Evolutionary conservation across 768 basidiomycete genomes (phyloP).

Genomic region (Psilocybe tampanensis): DNA sequence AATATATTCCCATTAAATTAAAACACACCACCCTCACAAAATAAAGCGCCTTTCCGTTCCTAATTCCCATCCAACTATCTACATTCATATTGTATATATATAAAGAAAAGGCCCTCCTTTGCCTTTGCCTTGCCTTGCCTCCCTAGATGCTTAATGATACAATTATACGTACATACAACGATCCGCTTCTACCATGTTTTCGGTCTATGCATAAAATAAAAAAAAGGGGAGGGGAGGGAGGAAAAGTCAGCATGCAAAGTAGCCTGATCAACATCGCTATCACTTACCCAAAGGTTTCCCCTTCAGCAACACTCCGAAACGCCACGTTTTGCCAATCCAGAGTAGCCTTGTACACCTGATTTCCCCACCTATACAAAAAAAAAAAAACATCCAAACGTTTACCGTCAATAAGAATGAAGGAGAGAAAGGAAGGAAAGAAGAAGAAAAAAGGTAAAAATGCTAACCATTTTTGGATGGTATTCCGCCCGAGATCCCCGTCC

Average conservation of each 20-base stretch:
- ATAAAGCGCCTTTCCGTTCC: background rate
- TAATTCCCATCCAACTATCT: background rate
- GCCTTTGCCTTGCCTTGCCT: too few relatives aligned
- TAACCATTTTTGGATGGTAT: conserved; percentile 40
- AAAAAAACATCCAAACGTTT: too few relatives aligned
- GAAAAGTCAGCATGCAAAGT: too few relatives aligned
- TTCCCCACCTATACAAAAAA: conserved; percentile 41
- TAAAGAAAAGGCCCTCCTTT: too few relatives aligned
- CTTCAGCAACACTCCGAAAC: conserved; percentile 25
- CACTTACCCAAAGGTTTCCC: conserved; percentile 39
- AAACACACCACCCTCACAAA: background rate
- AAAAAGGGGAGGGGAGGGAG: background rate
- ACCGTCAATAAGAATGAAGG: too few relatives aligned
- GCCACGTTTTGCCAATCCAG: conserved; percentile 35
- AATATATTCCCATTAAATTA: background rate
- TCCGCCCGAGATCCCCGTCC: conserved; percentile 38
- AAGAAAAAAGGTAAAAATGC: conserved; percentile 3
- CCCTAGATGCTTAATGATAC: conserved; percentile 28
- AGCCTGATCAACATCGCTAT: too few relatives aligned
- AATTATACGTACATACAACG: conserved; percentile 21
- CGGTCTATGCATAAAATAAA: conserved; percentile 6
- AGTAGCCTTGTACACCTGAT: conserved; percentile 35
- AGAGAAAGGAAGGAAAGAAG: background rate
- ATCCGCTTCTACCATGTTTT: conserved; percentile 20
- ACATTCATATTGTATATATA: background rate